Evolutionary conservation across 257 asterid species (phyloP).

Genomic region (Solanum clarkiae): DNA sequence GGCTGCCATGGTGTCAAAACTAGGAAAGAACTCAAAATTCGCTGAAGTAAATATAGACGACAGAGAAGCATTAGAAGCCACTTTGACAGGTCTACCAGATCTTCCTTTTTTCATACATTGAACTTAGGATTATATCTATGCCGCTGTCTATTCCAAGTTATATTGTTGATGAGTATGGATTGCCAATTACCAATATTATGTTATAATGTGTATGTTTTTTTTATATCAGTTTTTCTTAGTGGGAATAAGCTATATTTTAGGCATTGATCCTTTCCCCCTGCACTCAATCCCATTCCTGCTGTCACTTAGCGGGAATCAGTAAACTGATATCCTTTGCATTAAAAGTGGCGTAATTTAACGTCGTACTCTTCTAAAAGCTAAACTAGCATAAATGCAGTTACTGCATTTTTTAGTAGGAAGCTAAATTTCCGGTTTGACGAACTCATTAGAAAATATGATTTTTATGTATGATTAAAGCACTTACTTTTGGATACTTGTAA

Average conservation of each 20-base stretch:
- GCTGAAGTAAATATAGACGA: conserved; percentile 58
- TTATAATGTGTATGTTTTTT: not conserved
- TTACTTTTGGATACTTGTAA: not conserved
- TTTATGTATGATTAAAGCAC: not conserved
- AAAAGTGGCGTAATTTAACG: not conserved
- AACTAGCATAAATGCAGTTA: not conserved
- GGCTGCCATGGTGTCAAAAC: conserved; percentile 43
- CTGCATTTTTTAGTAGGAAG: not conserved
- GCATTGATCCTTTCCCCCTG: not conserved
- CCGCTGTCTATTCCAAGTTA: not conserved
- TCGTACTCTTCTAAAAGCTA: not conserved
- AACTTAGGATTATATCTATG: not conserved
- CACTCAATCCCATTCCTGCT: not conserved
- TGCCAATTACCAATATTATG: not conserved
- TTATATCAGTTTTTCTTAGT: not conserved
- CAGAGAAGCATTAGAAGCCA: conserved; percentile 34
- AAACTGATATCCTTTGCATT: not conserved
- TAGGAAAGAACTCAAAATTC: conserved; percentile 58
- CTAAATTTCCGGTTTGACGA: not conserved
- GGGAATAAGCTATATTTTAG: not conserved
- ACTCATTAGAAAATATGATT: not conserved
- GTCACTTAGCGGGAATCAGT: not conserved
- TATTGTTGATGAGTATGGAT: not conserved
- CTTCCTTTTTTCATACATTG: not conserved
- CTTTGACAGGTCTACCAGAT: conserved; percentile 17